phyloP scores from a whole-genome alignment of 2,329 filamentous ascomycete species.

The Epichloe baconii region DNA sequence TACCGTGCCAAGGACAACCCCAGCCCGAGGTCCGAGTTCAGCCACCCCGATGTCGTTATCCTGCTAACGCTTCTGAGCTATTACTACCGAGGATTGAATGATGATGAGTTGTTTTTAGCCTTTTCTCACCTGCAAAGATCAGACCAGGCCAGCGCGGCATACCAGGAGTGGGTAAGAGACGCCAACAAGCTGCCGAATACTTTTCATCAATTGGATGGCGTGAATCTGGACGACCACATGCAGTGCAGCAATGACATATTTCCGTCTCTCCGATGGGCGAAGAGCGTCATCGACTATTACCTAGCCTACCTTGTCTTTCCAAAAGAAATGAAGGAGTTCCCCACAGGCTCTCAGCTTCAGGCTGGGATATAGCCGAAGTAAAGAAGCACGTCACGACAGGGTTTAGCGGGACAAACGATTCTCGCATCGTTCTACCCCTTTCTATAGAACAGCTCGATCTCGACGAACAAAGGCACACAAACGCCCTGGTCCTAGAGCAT shows the following conservation, averaged over 20 bases:
- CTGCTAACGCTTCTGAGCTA: constrained; percentile 41
- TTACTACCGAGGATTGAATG: constrained; percentile 41
- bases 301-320: constrained; percentile 46
- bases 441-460: constrained; percentile 43
- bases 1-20: constrained; percentile 48
- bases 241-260: constrained; percentile 39
- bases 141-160: constrained; percentile 40
- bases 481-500: constrained; percentile 49
- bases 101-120: constrained; percentile 33
- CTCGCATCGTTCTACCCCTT: constrained; percentile 42
- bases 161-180: constrained; percentile 31
- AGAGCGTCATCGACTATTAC: constrained; percentile 49
- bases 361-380: constrained; percentile 47
- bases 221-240: constrained; percentile 45
- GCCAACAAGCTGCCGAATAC: constrained; percentile 17
- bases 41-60: constrained; percentile 46
- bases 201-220: constrained; percentile 29
- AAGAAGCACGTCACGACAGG: constrained; percentile 42
- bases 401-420: constrained; percentile 60
- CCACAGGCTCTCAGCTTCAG: constrained; percentile 48
- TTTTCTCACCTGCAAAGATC: constrained; percentile 35
- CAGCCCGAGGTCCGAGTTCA: constrained; percentile 43
- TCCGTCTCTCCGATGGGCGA: constrained; percentile 36
- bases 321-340: constrained; percentile 49
- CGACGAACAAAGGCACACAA: constrained; percentile 44